Evolutionary conservation across 129 eudicot genomes (phyloP).

Genomic region (Artemisia tridentata): DNA sequence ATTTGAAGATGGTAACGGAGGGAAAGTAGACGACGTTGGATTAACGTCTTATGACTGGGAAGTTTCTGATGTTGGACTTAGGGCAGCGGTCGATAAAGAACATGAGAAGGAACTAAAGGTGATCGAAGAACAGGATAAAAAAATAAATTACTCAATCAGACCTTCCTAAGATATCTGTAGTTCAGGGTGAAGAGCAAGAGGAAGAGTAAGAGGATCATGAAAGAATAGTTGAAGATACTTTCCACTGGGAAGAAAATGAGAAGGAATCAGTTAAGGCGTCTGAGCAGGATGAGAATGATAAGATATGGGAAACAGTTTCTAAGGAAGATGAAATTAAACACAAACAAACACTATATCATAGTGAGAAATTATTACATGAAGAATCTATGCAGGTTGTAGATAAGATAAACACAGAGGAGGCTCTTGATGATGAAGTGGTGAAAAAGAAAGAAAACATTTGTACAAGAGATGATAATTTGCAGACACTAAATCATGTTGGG

Average conservation of each 20-base stretch:
- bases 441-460: neutral
- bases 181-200: constrained; percentile 20
- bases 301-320: no score
- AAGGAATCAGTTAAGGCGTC: no score
- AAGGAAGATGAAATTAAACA: no score
- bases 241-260: no score
- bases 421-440: neutral
- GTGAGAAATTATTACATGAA: constrained; percentile 22
- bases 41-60: no score
- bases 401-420: neutral
- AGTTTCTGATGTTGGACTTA: no score
- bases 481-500: no score
- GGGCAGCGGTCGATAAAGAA: no score
- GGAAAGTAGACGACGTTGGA: no score
- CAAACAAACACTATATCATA: no score
- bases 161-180: constrained; percentile 29
- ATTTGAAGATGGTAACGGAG: no score
- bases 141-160: constrained; percentile 37
- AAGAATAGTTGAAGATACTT: constrained; percentile 32
- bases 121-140: constrained; percentile 29
- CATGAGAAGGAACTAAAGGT: constrained; percentile 31
- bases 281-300: no score
- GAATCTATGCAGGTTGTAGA: constrained; percentile 16
- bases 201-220: constrained; percentile 28
- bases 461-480: constrained; percentile 17